These are phyloP conservation scores for Russula abietina DNA, from an alignment of 768 basidiomycete species.

Conservation along the genomic window DNA sequence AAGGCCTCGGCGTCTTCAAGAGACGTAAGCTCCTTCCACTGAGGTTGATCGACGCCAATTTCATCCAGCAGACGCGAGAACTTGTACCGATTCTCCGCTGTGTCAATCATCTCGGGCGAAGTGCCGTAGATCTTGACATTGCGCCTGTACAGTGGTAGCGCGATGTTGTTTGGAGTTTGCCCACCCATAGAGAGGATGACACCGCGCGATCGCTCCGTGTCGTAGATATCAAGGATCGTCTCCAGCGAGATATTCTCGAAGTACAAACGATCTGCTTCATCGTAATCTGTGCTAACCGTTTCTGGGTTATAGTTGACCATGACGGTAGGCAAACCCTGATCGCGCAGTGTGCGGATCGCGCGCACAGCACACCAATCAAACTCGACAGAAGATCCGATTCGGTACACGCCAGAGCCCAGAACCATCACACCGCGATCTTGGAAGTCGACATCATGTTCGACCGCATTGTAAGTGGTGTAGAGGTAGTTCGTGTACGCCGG, in stretches of 20 bases:
- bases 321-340: conserved; percentile 90
- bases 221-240: conserved; percentile 95
- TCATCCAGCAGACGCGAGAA: conserved; percentile 97
- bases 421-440: conserved; percentile 94
- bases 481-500: conserved; percentile 98
- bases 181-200: conserved; percentile 98
- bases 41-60: conserved; percentile 96
- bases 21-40: conserved; percentile 94
- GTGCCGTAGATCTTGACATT: conserved; percentile 99
- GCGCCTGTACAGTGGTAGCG: conserved; percentile 89
- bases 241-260: conserved; percentile 98
- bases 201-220: conserved; percentile 80
- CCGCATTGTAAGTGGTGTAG: conserved; percentile 97
- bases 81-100: conserved; percentile 98
- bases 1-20: conserved; percentile 83
- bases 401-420: conserved; percentile 95
- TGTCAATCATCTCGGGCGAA: conserved; percentile 99
- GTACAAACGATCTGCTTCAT: conserved; percentile 96
- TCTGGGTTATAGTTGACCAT: conserved; percentile 99
- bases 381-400: conserved; percentile 98
- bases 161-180: conserved; percentile 98
- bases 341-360: conserved; percentile 90
- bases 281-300: conserved; percentile 98
- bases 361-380: conserved; percentile 99
- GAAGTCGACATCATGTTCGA: conserved; percentile 88